phyloP scores from a whole-genome alignment of 1,284 basidiomycete genomes.

The Puccinia horiana region DNA sequence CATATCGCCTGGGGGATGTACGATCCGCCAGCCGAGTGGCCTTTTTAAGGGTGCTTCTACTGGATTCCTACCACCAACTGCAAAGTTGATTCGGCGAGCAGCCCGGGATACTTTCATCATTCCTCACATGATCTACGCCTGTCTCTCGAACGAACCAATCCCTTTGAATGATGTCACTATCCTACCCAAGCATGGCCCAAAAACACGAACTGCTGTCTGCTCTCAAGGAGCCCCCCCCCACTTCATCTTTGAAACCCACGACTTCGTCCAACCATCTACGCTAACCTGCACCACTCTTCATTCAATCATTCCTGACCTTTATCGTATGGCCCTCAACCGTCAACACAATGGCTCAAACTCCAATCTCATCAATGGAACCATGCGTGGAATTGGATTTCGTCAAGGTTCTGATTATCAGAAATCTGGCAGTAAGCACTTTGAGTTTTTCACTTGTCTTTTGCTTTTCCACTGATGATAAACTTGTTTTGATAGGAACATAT shows the following conservation, averaged over 20 bases:
- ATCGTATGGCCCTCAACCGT: background rate
- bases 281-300: background rate
- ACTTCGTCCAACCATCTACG: background rate
- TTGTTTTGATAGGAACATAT: background rate
- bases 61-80: no score
- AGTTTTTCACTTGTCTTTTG: no score
- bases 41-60: background rate
- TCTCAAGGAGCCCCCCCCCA: background rate
- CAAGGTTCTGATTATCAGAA: background rate
- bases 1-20: no score
- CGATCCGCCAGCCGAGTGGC: no score
- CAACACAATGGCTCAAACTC: background rate
- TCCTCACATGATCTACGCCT: background rate
- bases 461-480: background rate
- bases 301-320: background rate
- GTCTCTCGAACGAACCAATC: background rate
- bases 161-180: background rate
- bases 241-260: background rate
- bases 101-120: background rate
- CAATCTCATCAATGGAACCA: background rate
- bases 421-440: background rate
- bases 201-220: background rate
- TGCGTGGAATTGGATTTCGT: constrained; percentile 1
- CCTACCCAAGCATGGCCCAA: background rate
- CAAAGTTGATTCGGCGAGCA: no score